Evolutionary conservation across 495 filamentous ascomycete species (phyloP), one percentile per base, ranked within the genome.

Genomic region (Annulohypoxylon bovei): DNA sequence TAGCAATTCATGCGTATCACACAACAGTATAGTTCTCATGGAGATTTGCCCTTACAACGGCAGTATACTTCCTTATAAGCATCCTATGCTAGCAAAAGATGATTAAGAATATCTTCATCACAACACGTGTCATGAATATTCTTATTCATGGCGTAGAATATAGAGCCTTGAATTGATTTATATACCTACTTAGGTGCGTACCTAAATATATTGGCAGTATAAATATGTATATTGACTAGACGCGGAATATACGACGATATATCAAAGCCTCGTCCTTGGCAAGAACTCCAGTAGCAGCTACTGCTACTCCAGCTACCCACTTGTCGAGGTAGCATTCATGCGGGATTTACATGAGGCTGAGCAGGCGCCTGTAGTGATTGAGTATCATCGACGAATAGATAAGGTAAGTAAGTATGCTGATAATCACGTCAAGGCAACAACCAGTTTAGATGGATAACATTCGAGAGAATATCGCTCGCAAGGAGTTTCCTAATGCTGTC

Each of bases 291-390:
- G 14, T 28, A 14, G 39, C 18, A 32, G 18, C 18, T 62, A 37
- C 23, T 47, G 20, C 30, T 22, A 39, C 22, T 40, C 35, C 23
- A 33, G 40, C 32, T 5, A n/a, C 25, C 25, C 47, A 27, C n/a
- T 27, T n/a, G 44, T 35, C 4, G 35, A 53, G 56, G 56, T 68
- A 30, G 49, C 47, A 61, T 67, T 39, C 57, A 47, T 56, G 28
- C 23, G 39, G 57, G 22, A 32, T 44, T 37, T 55, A 44, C 35
- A 62, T 68, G 57, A 49, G 57, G 65, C 65, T 68, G 57, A 68
- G 8, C 6, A 16, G 11, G 30, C 32, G 7, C 28, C 30, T 20
- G 16, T 9, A 30, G 40, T 14, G 9, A 9, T 35, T 6, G 32
- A 33, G 44, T 25, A 32, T 60, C 46, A 16, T 47, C 22, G 22